These are phyloP conservation scores for Solanum gandarillasii DNA, from an alignment of 257 asterid species.

Conservation along the genomic window DNA sequence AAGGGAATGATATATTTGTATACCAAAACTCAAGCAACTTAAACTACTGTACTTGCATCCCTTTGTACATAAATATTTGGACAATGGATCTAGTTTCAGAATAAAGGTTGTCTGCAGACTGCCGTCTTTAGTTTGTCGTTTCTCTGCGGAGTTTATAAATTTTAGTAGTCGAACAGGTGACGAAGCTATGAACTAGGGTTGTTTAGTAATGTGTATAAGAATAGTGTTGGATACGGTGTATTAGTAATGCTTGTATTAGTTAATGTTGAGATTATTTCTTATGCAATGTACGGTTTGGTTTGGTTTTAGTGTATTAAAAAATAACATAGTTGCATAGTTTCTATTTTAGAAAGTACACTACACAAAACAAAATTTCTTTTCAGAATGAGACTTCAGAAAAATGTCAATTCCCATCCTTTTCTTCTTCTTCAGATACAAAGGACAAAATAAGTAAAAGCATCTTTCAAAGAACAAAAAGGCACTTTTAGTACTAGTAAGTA, in stretches of 20 bases:
- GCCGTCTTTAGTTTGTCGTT: neutral
- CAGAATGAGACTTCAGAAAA: neutral
- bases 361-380: neutral
- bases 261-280: neutral
- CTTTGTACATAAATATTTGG: neutral
- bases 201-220: neutral
- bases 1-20: neutral
- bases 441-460: neutral
- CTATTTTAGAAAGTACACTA: neutral
- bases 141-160: neutral
- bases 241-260: neutral
- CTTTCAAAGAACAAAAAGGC: neutral
- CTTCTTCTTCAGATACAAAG: neutral
- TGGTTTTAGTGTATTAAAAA: neutral
- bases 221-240: neutral
- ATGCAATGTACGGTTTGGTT: neutral
- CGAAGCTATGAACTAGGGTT: neutral
- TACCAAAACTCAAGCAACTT: neutral
- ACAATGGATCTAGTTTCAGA: neutral
- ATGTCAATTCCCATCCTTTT: neutral
- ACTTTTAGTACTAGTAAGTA: neutral
- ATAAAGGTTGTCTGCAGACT: neutral
- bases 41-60: neutral
- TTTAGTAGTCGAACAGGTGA: neutral
- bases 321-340: neutral